Base-by-base conservation (phyloP, 1,284 basidiomycete genomes). In the Tilletia horrida region DNA sequence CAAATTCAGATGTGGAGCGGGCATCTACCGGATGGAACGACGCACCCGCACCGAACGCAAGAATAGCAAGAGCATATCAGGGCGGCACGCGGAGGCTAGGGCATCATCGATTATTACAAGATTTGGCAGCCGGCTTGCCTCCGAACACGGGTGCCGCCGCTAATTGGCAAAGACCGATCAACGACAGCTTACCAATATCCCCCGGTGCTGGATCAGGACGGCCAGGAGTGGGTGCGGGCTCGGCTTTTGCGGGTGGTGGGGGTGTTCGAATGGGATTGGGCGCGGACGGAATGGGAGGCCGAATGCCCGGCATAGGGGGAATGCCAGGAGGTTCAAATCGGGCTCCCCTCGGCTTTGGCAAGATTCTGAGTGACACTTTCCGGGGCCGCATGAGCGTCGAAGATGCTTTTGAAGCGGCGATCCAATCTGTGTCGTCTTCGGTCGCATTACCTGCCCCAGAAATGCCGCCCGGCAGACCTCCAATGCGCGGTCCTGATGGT, bases 151-250 rank as follows among this genome's bases (percentile, higher is more conserved):
- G 79, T 14, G 73, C 77, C 0, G 79, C 79, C 6, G 70, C 72
- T 55, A 76, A 80, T 59, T 81, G 79, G 79, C 73, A 76, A 4
- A 68, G 78, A 4, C 79, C 79, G 0, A 81, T 81, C 40, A 72
- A 70, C 18, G 79, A 78, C 50, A 70, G 68, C 55, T 68, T 79
- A 29, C 79, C 76, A 18, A 61, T 72, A 0, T 45, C 65, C 23
- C 70, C 62, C 13, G 21, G 23, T 23, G 35, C 35, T 40, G 35
- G 35, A 45, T 55, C 55, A n/a, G 14, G 43, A n/a, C 42, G 65
- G 2, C 25, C 44, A 11, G 21, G 44, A 25, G 25, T 45, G 21
- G 25, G 43, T 27, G n/a, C 44, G 35, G 11, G 35, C 11, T 40
- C 35, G 35, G 35, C 35, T 11, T 40, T 6, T 11, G 35, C 35